These are phyloP conservation scores for Selaginella moellendorffii DNA, from an alignment of 75 land plant species.

Conservation along the genomic window DNA sequence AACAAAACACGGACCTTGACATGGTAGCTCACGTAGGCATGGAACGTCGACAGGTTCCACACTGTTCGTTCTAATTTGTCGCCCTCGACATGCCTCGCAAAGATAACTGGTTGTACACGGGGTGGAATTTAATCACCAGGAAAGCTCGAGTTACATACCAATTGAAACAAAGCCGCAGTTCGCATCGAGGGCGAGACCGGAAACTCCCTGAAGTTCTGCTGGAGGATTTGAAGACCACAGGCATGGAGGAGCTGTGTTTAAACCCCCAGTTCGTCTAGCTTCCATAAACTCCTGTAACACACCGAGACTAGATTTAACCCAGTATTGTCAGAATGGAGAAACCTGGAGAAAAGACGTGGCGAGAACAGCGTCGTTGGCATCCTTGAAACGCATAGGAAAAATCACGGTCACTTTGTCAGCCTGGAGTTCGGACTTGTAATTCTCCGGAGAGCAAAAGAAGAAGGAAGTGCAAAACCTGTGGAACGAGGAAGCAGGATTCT, in stretches of 20 bases:
- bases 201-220: conserved; percentile 53
- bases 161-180: conserved; percentile 96
- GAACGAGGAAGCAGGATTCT: conserved; percentile 76
- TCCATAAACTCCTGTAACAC: conserved; percentile 77
- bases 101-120: conserved; percentile 59
- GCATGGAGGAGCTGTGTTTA: conserved; percentile 80
- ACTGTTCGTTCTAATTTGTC: conserved; percentile 73
- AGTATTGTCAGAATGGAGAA: neutral
- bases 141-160: too few species aligned
- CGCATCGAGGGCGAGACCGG: conserved; percentile 56
- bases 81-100: conserved; percentile 87
- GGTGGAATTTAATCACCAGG: too few species aligned
- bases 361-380: conserved; percentile 62
- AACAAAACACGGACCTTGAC: conserved; percentile 54
- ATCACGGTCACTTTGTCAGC: conserved; percentile 81
- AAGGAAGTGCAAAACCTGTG: conserved; percentile 41
- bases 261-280: conserved; percentile 72
- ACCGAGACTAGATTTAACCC: neutral
- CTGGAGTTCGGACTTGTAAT: too few species aligned
- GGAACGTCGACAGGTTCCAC: conserved; percentile 85
- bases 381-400: conserved; percentile 94
- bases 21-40: conserved; percentile 97
- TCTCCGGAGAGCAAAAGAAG: neutral
- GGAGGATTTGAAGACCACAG: conserved; percentile 78
- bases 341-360: conserved; percentile 92